phyloP scores from a whole-genome alignment of 73 alveolate genomes.

The Stentor coeruleus region DNA sequence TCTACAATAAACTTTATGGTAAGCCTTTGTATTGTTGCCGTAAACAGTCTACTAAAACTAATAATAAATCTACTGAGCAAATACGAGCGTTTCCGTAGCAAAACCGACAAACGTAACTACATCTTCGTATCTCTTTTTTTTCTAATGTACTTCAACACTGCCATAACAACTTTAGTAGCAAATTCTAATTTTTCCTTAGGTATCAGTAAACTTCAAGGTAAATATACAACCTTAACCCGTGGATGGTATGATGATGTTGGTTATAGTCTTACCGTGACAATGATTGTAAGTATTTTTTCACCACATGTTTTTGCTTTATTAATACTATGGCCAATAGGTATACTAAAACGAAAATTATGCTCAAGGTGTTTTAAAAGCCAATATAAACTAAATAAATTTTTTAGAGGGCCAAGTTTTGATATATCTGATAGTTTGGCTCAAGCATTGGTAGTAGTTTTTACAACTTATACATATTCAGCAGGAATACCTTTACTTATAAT shows the following conservation, averaged over 20 bases:
- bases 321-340: neutral
- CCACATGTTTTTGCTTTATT: slow-evolving; percentile 5
- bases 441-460: neutral
- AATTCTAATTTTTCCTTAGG: slow-evolving; percentile 42
- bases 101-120: slow-evolving; percentile 20
- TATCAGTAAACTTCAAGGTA: slow-evolving; percentile 4
- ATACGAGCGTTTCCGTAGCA: slow-evolving; percentile 38
- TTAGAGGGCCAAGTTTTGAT: neutral
- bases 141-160: slow-evolving; percentile 39
- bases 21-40: slow-evolving; percentile 33
- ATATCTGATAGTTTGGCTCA: slow-evolving; percentile 5
- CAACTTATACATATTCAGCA: neutral
- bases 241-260: slow-evolving; percentile 16
- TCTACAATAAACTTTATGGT: neutral
- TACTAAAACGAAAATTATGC: neutral
- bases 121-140: slow-evolving; percentile 33
- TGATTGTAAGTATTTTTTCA: neutral
- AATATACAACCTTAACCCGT: neutral
- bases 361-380: neutral
- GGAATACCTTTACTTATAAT: neutral
- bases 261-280: neutral
- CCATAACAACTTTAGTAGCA: slow-evolving; percentile 35
- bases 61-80: slow-evolving; percentile 21
- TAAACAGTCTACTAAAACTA: slow-evolving; percentile 33
- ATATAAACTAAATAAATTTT: neutral